Conservation (phyloP, 2,329 filamentous ascomycete species). For the Venturia carpophila region DNA sequence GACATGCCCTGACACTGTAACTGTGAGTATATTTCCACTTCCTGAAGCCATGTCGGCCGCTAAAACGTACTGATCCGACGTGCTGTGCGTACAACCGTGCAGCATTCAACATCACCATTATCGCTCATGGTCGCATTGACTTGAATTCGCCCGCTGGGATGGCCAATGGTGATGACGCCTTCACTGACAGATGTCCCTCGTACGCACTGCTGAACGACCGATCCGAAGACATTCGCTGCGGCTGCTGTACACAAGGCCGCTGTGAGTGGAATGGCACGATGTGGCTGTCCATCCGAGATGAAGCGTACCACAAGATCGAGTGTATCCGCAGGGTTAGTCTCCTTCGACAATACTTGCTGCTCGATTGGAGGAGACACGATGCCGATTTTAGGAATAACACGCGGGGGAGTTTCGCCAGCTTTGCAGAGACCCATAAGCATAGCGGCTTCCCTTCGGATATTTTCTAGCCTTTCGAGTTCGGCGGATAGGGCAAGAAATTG, state of each 20-base stretch:
- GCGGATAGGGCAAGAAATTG: slow-evolving; percentile 44
- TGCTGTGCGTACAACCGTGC: slow-evolving; percentile 32
- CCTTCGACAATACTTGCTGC: slow-evolving; percentile 34
- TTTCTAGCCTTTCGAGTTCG: slow-evolving; percentile 47
- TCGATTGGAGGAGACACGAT: slow-evolving; percentile 41
- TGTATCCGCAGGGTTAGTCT: slow-evolving; percentile 28
- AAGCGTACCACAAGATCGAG: slow-evolving; percentile 37
- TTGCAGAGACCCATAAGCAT: slow-evolving; percentile 53
- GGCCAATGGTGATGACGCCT: slow-evolving; percentile 33
- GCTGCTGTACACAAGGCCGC: slow-evolving; percentile 37
- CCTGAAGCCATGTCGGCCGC: background rate
- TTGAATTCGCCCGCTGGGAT: slow-evolving; percentile 32
- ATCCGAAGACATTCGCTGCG: slow-evolving; percentile 31
- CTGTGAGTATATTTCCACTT: background rate
- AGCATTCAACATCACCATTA: slow-evolving; percentile 23
- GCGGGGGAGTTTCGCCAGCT: slow-evolving; percentile 38
- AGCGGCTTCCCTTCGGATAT: slow-evolving; percentile 50
- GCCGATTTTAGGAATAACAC: slow-evolving; percentile 57
- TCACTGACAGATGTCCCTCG: slow-evolving; percentile 24
- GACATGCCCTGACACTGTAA: background rate
- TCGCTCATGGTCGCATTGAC: slow-evolving; percentile 30
- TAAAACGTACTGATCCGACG: slow-evolving; percentile 26
- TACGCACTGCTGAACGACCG: slow-evolving; percentile 30
- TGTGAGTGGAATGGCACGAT: slow-evolving; percentile 38
- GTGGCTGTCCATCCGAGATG: slow-evolving; percentile 38